These are phyloP conservation scores for Hypoxylon sp. DNA, from an alignment of 2,329 filamentous ascomycete genomes.

Conservation along the genomic window DNA sequence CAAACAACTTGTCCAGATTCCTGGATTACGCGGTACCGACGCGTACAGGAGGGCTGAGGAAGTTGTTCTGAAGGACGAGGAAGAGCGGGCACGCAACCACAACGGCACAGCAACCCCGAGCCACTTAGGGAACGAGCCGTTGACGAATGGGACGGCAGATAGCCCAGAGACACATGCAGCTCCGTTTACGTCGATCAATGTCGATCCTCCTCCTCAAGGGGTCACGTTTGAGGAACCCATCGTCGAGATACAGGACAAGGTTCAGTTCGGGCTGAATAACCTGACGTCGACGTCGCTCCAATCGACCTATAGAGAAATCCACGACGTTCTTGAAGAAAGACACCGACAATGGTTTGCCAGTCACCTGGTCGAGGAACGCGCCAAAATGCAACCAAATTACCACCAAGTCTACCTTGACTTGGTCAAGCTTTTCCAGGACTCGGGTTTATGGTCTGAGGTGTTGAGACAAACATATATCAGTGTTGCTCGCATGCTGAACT, in stretches of 20 bases:
- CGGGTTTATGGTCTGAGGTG: constrained; percentile 87
- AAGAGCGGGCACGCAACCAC: constrained; percentile 69
- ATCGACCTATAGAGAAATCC: constrained; percentile 85
- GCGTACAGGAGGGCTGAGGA: constrained; percentile 87
- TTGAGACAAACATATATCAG: constrained; percentile 92
- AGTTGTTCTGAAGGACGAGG: constrained; percentile 77
- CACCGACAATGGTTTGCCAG: constrained; percentile 97
- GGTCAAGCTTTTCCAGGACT: constrained; percentile 85
- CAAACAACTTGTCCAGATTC: constrained; percentile 84
- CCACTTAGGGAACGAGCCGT: constrained; percentile 61
- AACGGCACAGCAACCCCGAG: constrained; percentile 63
- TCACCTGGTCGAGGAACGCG: constrained; percentile 94
- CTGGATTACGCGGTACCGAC: constrained; percentile 85
- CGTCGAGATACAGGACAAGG: constrained; percentile 89
- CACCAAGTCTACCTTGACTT: constrained; percentile 94
- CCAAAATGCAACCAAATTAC: constrained; percentile 97
- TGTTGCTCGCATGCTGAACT: constrained; percentile 88
- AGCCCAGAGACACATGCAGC: constrained; percentile 76
- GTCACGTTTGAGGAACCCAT: constrained; percentile 84
- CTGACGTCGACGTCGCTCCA: constrained; percentile 91
- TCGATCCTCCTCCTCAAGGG: constrained; percentile 76
- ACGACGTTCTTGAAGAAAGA: constrained; percentile 80
- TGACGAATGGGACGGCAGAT: constrained; percentile 80
- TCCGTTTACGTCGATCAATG: constrained; percentile 83
- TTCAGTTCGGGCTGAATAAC: constrained; percentile 97